Conservation (phyloP, 139 green algal genomes). For the Haematococcus sp. region DNA sequence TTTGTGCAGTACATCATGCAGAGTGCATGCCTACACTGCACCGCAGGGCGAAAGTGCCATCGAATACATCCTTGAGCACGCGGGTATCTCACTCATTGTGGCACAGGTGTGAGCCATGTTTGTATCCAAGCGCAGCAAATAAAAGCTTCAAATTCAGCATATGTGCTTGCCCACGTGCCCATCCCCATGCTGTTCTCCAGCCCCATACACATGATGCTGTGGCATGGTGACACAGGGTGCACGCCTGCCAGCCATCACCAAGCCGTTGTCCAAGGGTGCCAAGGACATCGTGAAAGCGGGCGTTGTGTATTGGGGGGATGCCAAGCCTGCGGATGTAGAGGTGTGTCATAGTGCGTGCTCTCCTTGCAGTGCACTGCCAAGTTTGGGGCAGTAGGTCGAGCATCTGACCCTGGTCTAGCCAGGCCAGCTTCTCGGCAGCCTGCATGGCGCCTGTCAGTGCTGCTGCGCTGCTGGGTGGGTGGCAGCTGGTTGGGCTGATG, state of each 20-base stretch:
- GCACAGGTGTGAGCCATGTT: conserved; percentile 5
- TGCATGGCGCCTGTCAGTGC: too few relatives aligned
- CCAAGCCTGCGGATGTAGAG: neutral
- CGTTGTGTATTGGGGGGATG: conserved; percentile 81
- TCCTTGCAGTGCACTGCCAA: too few relatives aligned
- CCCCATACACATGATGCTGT: too few relatives aligned
- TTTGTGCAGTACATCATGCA: too few relatives aligned
- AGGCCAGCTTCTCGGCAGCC: too few relatives aligned
- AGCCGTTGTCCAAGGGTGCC: conserved; percentile 52
- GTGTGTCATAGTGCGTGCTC: neutral
- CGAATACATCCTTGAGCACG: conserved; percentile 81
- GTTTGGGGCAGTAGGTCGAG: too few relatives aligned
- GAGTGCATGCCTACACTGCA: too few relatives aligned
- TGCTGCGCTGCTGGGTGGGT: too few relatives aligned
- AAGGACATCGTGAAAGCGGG: conserved; percentile 31
- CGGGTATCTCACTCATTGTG: conserved; percentile 52
- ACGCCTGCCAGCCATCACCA: conserved; percentile 61
- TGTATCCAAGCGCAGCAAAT: too few relatives aligned
- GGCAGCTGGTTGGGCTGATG: too few relatives aligned
- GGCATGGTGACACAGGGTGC: conserved; percentile 3
- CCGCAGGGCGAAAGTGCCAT: conserved; percentile 80
- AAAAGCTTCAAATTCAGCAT: neutral
- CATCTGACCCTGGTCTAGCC: too few relatives aligned
- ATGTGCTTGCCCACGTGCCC: neutral
- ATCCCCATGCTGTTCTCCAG: neutral